Evolutionary conservation across 768 basidiomycete genomes (phyloP).

Genomic region (Auriscalpium microsporum): DNA sequence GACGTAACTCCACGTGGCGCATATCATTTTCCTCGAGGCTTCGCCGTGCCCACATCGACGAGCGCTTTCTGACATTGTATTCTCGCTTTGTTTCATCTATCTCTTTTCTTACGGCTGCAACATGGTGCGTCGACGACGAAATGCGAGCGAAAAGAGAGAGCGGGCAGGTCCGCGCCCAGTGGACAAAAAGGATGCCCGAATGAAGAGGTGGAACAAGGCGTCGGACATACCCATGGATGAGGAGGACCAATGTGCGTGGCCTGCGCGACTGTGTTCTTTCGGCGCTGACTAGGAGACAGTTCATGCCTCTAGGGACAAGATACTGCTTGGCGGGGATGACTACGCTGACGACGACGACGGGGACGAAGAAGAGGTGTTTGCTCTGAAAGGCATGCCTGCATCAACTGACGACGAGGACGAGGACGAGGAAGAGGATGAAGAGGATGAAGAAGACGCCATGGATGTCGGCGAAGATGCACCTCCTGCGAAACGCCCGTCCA

Average conservation of each 20-base stretch:
- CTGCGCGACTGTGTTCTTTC: background rate
- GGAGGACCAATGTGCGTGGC: constrained; percentile 65
- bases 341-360: constrained; percentile 41
- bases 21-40: background rate
- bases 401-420: constrained; percentile 37
- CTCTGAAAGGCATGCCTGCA: constrained; percentile 48
- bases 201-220: constrained; percentile 59
- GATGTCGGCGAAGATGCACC: constrained; percentile 10
- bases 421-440: constrained; percentile 29
- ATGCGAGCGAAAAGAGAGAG: background rate
- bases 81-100: too few relatives aligned
- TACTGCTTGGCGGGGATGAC: constrained; percentile 61
- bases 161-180: constrained; percentile 36
- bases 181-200: constrained; percentile 40
- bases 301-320: constrained; percentile 65
- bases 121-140: constrained; percentile 8
- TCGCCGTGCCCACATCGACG: background rate
- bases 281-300: constrained; percentile 33
- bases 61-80: background rate
- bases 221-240: constrained; percentile 69
- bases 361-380: constrained; percentile 79
- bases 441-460: constrained; percentile 22
- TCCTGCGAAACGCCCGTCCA: constrained; percentile 17
- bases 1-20: background rate
- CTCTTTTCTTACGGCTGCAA: background rate